These are phyloP conservation scores for Haberlea rhodopensis DNA, from an alignment of 257 asterid genomes.

Conservation along the genomic window DNA sequence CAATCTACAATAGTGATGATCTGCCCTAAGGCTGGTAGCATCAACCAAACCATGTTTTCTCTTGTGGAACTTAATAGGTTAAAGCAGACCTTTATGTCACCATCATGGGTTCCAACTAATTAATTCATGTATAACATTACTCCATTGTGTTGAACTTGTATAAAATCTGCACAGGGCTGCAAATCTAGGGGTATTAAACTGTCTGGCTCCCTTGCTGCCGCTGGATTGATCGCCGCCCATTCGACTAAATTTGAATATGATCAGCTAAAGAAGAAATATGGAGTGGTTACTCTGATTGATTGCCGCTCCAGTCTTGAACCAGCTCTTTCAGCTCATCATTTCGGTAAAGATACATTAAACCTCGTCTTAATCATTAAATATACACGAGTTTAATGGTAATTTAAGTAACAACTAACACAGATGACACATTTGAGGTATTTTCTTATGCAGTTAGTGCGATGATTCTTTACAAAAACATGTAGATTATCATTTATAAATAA, in stretches of 20 bases:
- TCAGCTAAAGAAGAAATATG: slow-evolving; percentile 50
- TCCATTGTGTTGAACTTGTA: neutral
- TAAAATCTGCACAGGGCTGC: slow-evolving; percentile 43
- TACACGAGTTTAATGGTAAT: no score
- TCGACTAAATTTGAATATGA: slow-evolving; percentile 29
- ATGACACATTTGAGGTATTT: no score
- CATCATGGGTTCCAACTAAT: no score
- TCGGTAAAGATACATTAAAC: slow-evolving; percentile 34
- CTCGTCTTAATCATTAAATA: no score
- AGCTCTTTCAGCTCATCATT: slow-evolving; percentile 44
- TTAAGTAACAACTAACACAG: neutral
- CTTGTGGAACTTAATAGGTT: no score
- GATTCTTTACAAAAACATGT: no score
- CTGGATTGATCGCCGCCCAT: slow-evolving; percentile 57
- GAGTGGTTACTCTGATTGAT: slow-evolving; percentile 58
- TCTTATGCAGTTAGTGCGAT: no score
- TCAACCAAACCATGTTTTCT: no score
- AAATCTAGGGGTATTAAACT: slow-evolving; percentile 58
- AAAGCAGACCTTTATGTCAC: no score
- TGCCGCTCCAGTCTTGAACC: slow-evolving; percentile 64
- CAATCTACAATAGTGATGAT: no score
- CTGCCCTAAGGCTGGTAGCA: no score
- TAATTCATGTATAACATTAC: no score
- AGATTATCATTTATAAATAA: neutral
- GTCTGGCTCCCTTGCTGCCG: slow-evolving; percentile 62